These are phyloP conservation scores for Lasiodiplodia gonubiensis DNA, from an alignment of 2,329 filamentous ascomycete genomes.

Conservation along the genomic window DNA sequence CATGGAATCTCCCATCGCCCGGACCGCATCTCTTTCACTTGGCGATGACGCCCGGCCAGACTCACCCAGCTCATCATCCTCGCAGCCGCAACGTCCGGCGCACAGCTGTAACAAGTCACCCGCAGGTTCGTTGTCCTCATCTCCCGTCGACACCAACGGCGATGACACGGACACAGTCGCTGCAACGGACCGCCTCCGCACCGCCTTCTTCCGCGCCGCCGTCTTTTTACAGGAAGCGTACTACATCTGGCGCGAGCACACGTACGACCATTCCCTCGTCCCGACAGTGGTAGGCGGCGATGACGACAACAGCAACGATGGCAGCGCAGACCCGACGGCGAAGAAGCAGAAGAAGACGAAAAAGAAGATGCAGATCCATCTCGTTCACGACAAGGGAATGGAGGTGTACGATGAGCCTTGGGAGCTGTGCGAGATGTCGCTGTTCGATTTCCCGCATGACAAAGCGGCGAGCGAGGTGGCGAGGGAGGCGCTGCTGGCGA, in stretches of 20 bases:
- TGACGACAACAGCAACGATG: not conserved
- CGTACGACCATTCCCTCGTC: slow-evolving; percentile 1
- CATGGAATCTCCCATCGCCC: too few species aligned
- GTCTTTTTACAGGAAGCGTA: not conserved
- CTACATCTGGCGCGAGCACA: not conserved
- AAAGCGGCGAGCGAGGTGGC: too few species aligned
- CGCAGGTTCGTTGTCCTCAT: not conserved
- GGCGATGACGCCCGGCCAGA: not conserved
- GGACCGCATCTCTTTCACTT: not conserved
- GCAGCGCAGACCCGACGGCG: not conserved
- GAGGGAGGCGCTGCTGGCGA: not conserved
- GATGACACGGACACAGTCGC: not conserved
- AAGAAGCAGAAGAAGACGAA: not conserved
- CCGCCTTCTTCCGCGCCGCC: slow-evolving; percentile 13
- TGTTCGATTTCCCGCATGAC: not conserved
- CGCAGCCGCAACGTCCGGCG: too few species aligned
- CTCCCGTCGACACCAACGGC: not conserved
- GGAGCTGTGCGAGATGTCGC: not conserved
- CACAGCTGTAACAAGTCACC: too few species aligned
- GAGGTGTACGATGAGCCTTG: not conserved
- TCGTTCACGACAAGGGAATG: not conserved
- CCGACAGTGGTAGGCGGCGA: not conserved
- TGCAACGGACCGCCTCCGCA: not conserved
- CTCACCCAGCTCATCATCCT: too few species aligned
- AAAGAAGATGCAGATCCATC: not conserved